phyloP scores from a whole-genome alignment of 805 yeast species.

The Wickerhamiella qilinensis region DNA sequence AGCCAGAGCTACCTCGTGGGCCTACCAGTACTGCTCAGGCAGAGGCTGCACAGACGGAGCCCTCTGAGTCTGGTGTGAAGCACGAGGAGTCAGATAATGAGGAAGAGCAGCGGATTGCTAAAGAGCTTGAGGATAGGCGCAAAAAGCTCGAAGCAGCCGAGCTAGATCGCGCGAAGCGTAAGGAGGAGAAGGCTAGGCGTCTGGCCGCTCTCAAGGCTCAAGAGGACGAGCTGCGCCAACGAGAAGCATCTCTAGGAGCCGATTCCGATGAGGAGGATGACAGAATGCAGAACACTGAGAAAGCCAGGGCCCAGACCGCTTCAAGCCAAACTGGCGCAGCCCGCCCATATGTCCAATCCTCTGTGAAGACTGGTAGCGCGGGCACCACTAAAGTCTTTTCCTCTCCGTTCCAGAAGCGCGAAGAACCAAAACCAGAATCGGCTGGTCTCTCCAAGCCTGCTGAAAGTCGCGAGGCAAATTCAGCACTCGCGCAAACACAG shows the following conservation, averaged over 20 bases:
- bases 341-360: background rate
- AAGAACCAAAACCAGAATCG: background rate
- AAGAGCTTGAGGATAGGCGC: constrained; percentile 25
- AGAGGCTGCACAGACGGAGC: too few species aligned
- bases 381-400: constrained; percentile 8
- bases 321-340: too few species aligned
- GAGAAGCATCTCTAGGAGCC: constrained; percentile 15
- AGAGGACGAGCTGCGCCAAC: constrained; percentile 15
- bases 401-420: constrained; percentile 2
- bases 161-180: constrained; percentile 16
- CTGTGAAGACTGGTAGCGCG: constrained; percentile 1
- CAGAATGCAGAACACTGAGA: background rate
- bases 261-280: constrained; percentile 16
- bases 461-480: too few species aligned
- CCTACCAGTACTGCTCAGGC: too few species aligned
- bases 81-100: constrained; percentile 26
- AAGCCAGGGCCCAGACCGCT: background rate
- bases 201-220: constrained; percentile 15
- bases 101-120: constrained; percentile 25
- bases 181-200: constrained; percentile 18
- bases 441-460: constrained; percentile 6
- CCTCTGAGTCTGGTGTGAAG: too few species aligned
- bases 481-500: too few species aligned
- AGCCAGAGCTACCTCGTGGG: too few species aligned
- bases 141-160: constrained; percentile 23